These are phyloP conservation scores for Suillus variegatus DNA, from an alignment of 768 basidiomycete genomes.

Conservation along the genomic window DNA sequence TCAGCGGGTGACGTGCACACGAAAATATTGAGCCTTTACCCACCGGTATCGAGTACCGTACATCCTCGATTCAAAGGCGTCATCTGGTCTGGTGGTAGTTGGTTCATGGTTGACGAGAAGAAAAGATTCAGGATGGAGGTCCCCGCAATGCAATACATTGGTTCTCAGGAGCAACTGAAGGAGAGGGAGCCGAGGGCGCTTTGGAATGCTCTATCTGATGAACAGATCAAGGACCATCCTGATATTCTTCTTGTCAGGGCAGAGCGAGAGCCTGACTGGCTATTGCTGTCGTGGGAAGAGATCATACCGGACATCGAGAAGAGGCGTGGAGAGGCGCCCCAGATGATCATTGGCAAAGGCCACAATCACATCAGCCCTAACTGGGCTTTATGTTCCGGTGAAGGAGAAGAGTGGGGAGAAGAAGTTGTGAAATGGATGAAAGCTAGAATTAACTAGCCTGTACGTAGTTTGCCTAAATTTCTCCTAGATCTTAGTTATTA, in stretches of 20 bases:
- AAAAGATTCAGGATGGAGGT: conserved; percentile 26
- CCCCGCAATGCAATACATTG: conserved; percentile 30
- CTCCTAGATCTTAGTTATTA: neutral
- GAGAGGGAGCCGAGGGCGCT: conserved; percentile 44
- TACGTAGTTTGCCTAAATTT: neutral
- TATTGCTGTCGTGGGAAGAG: conserved; percentile 36
- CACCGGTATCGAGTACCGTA: conserved; percentile 33
- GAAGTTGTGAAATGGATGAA: conserved; percentile 42
- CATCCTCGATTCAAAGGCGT: conserved; percentile 40
- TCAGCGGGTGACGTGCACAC: conserved; percentile 61
- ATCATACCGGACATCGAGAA: conserved; percentile 43
- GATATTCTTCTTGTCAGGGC: conserved; percentile 48
- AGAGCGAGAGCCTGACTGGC: conserved; percentile 53
- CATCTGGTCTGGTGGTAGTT: conserved; percentile 49
- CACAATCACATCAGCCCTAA: conserved; percentile 68
- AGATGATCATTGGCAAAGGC: conserved; percentile 42
- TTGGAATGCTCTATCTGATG: conserved; percentile 36
- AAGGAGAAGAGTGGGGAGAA: conserved; percentile 65
- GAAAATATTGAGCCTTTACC: conserved; percentile 44
- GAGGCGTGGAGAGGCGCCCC: conserved; percentile 33
- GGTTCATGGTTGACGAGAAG: conserved; percentile 34
- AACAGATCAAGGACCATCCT: conserved; percentile 43
- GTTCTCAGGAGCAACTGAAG: conserved; percentile 43
- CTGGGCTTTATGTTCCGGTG: conserved; percentile 49
- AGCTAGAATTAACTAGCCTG: conserved; percentile 13